Conservation (phyloP, 2,329 filamentous ascomycete species). For the Parafenestella ontariensis region DNA sequence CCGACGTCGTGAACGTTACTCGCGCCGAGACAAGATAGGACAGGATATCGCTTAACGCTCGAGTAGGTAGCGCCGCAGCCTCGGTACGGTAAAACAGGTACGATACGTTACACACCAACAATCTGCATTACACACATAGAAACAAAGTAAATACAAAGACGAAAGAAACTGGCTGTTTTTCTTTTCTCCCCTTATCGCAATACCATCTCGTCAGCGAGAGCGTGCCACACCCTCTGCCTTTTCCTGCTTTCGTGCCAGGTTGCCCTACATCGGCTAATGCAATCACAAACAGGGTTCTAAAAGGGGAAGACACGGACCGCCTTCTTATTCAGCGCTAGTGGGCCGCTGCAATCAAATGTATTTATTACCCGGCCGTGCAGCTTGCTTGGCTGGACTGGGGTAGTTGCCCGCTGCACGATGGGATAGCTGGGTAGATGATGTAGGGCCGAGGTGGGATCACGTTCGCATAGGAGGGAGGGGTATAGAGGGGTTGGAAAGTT, state of each 20-base stretch:
- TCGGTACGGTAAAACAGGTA: too few relatives aligned
- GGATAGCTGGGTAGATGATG: too few relatives aligned
- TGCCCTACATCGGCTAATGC: background rate
- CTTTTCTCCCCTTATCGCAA: too few relatives aligned
- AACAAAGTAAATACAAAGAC: too few relatives aligned
- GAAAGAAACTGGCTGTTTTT: too few relatives aligned
- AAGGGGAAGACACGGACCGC: background rate
- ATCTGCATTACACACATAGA: too few relatives aligned
- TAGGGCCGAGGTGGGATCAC: background rate
- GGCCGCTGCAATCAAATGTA: background rate
- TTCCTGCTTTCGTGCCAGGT: background rate
- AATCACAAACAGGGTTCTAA: background rate
- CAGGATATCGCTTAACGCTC: too few relatives aligned
- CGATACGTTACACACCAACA: too few relatives aligned
- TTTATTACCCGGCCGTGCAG: background rate
- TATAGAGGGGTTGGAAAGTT: background rate
- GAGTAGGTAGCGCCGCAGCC: too few relatives aligned
- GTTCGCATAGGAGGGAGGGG: background rate
- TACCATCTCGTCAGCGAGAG: background rate
- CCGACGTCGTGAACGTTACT: background rate
- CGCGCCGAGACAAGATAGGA: too few relatives aligned
- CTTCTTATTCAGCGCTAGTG: background rate
- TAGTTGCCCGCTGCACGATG: background rate
- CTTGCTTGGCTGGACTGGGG: background rate
- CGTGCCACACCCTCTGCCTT: background rate